Evolutionary conservation across 176 grass and related monocot species (phyloP).

Genomic region (Oryza meridionalis): DNA sequence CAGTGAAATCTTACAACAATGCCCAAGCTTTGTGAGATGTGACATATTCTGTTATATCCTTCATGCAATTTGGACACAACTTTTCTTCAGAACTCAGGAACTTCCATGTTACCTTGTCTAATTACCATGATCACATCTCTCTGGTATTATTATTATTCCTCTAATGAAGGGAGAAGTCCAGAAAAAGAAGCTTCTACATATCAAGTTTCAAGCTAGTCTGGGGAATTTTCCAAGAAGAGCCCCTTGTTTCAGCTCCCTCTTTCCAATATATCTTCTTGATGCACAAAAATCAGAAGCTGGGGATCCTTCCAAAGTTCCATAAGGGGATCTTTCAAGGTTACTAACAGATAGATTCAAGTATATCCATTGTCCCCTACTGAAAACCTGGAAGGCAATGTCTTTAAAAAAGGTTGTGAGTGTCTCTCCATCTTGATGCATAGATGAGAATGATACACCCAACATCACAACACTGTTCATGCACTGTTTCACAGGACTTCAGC

Average conservation of each 20-base stretch:
- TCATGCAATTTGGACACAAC: not conserved
- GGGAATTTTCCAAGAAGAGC: slow-evolving; percentile 37
- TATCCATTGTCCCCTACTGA: slow-evolving; percentile 3
- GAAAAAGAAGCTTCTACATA: not conserved
- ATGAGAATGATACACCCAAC: not conserved
- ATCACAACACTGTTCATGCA: not conserved
- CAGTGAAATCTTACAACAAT: not conserved
- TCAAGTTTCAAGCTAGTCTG: slow-evolving; percentile 5
- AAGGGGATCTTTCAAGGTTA: slow-evolving; percentile 36
- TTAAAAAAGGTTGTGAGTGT: not conserved
- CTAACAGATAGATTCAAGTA: slow-evolving; percentile 14
- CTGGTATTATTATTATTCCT: not conserved
- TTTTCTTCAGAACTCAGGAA: not conserved
- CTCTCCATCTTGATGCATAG: not conserved
- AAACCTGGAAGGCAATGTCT: slow-evolving; percentile 34
- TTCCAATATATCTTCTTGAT: slow-evolving; percentile 27
- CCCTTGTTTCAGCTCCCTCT: slow-evolving; percentile 23
- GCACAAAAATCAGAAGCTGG: slow-evolving; percentile 23
- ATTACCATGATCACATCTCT: not conserved
- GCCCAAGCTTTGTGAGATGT: not conserved
- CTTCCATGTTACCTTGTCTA: not conserved
- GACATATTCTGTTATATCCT: not conserved
- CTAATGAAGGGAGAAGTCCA: not conserved
- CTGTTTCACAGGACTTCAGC: slow-evolving; percentile 16
- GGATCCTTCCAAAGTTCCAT: slow-evolving; percentile 26